Evolutionary conservation across 257 asterid species (phyloP).

Genomic region (Asclepias syriaca): DNA sequence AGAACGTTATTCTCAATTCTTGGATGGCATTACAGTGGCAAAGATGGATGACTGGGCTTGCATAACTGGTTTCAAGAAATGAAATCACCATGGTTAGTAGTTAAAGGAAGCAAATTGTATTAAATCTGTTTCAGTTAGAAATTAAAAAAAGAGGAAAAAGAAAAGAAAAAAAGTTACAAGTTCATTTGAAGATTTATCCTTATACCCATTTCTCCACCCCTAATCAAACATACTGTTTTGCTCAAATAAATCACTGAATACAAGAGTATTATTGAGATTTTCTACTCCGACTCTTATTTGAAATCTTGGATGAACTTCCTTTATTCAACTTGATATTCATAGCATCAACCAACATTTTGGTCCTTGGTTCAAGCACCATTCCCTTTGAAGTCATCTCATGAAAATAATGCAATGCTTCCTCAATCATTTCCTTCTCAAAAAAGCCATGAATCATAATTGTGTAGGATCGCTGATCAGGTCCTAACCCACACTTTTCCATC

Average conservation of each 20-base stretch:
- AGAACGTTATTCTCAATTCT: conserved; percentile 54
- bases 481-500: conserved; percentile 65
- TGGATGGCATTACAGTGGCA: conserved; percentile 50
- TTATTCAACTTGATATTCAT: conserved; percentile 35
- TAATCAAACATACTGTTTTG: too few species aligned
- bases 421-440: conserved; percentile 36
- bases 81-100: neutral
- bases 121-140: too few species aligned
- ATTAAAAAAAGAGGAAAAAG: too few species aligned
- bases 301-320: neutral
- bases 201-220: too few species aligned
- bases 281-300: conserved; percentile 2
- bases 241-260: neutral
- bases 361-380: conserved; percentile 52
- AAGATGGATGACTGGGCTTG: conserved; percentile 90
- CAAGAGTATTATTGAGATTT: neutral
- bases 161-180: too few species aligned
- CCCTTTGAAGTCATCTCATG: conserved; percentile 60
- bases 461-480: conserved; percentile 71
- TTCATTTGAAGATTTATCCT: too few species aligned
- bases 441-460: conserved; percentile 64
- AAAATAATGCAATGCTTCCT: conserved; percentile 43
- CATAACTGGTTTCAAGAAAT: conserved; percentile 65
- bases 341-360: conserved; percentile 50
- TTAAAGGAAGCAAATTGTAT: too few species aligned